Conservation (phyloP, 2,329 filamentous ascomycete species). For the Botryosphaeria dothidea region DNA sequence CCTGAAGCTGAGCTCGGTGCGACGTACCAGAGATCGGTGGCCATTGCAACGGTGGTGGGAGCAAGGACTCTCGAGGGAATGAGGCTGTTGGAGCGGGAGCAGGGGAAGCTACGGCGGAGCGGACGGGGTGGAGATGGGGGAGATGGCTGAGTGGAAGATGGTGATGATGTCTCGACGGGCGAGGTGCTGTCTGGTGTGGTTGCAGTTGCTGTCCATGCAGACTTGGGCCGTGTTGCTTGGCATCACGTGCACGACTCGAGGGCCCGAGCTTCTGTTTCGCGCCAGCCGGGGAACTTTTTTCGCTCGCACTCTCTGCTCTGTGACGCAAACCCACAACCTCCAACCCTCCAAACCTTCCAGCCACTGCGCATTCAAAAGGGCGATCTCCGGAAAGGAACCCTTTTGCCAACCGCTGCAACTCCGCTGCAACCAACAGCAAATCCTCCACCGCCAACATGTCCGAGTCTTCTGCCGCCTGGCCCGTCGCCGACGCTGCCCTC, state of each 20-base stretch:
- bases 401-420: conserved; percentile 28
- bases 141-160: conserved; percentile 17
- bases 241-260: not conserved
- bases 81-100: conserved; percentile 24
- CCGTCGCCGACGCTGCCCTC: conserved; percentile 50
- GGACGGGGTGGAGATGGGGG: conserved; percentile 23
- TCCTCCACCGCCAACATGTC: conserved; percentile 22
- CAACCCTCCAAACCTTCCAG: not conserved
- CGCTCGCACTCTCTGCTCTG: not conserved
- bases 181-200: conserved; percentile 7
- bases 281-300: conserved; percentile 11
- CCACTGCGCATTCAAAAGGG: conserved; percentile 33
- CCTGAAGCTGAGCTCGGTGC: conserved; percentile 27
- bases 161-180: conserved; percentile 6
- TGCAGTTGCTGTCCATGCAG: conserved; percentile 18
- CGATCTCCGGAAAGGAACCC: conserved; percentile 48
- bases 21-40: conserved; percentile 80
- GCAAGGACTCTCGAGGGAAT: not conserved
- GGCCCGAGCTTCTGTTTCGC: not conserved
- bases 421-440: not conserved
- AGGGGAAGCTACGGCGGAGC: conserved; percentile 24
- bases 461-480: conserved; percentile 30
- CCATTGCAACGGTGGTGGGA: conserved; percentile 59
- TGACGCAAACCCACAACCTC: conserved; percentile 2
- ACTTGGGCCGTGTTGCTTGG: conserved; percentile 17